Conservation (phyloP, 352 stramenopile species). For the Paralagenidium karlingii region DNA sequence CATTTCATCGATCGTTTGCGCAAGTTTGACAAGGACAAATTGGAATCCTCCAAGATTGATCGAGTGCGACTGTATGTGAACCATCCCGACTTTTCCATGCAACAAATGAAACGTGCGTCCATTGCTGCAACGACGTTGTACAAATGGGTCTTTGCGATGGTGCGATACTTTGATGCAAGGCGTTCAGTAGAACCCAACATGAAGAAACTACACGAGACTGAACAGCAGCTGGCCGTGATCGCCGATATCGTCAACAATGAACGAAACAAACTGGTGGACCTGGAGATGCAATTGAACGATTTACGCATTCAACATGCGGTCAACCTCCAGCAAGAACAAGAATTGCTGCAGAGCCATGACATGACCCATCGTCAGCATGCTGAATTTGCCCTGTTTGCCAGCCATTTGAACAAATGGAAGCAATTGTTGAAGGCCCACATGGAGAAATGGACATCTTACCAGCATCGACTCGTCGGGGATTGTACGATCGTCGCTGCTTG, state of each 20-base stretch:
- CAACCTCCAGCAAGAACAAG: slow-evolving; percentile 22
- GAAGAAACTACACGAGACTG: slow-evolving; percentile 22
- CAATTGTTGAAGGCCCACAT: slow-evolving; percentile 10
- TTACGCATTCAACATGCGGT: slow-evolving; percentile 15
- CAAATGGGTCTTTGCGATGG: slow-evolving; percentile 57
- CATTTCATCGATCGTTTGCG: slow-evolving; percentile 47
- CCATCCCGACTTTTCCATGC: slow-evolving; percentile 62
- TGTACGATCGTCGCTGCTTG: slow-evolving; percentile 17
- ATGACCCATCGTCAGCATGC: slow-evolving; percentile 25
- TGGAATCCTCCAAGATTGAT: slow-evolving; percentile 28
- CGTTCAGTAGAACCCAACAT: slow-evolving; percentile 38
- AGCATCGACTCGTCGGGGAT: slow-evolving; percentile 16
- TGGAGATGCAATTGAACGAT: slow-evolving; percentile 35
- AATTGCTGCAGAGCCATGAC: slow-evolving; percentile 37
- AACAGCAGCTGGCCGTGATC: slow-evolving; percentile 23
- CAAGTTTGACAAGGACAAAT: slow-evolving; percentile 39
- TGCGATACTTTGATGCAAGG: slow-evolving; percentile 61
- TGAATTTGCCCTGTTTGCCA: slow-evolving; percentile 19
- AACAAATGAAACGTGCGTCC: slow-evolving; percentile 63
- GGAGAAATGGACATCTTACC: slow-evolving; percentile 8
- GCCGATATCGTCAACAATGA: slow-evolving; percentile 23
- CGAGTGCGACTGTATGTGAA: slow-evolving; percentile 44
- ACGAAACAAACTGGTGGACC: slow-evolving; percentile 30
- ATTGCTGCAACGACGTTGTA: slow-evolving; percentile 54
- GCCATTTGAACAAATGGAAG: slow-evolving; percentile 25